These are phyloP conservation scores for Penicillium expansum DNA, from an alignment of 2,329 filamentous ascomycete genomes.

Conservation along the genomic window DNA sequence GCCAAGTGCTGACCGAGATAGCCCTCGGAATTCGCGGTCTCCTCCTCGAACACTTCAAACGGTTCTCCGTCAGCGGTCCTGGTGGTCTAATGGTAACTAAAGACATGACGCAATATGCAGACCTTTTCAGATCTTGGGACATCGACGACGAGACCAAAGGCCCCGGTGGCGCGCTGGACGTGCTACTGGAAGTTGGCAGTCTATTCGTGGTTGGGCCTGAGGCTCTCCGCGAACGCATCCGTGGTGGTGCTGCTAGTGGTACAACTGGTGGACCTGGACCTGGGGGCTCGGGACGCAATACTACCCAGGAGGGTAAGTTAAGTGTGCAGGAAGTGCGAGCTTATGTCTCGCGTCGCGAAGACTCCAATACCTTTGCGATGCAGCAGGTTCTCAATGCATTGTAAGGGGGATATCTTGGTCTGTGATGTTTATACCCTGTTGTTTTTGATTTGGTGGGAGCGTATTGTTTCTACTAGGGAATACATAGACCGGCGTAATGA, in stretches of 20 bases:
- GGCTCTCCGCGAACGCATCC: constrained; percentile 67
- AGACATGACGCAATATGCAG: constrained; percentile 90
- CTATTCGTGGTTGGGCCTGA: constrained; percentile 90
- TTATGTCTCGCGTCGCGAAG: constrained; percentile 82
- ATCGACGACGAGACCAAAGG: constrained; percentile 60
- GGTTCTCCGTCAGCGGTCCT: constrained; percentile 87
- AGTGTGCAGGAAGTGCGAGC: constrained; percentile 61
- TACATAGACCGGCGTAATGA: constrained; percentile 1
- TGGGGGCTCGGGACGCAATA: constrained; percentile 42
- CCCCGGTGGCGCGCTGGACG: constrained; percentile 64
- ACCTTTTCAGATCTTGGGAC: constrained; percentile 79
- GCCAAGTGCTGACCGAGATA: constrained; percentile 78
- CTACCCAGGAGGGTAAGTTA: constrained; percentile 51
- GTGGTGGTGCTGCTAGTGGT: constrained; percentile 54
- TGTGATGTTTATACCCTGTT: constrained; percentile 1
- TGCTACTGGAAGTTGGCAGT: constrained; percentile 89
- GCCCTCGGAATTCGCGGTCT: constrained; percentile 73
- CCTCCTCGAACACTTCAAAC: constrained; percentile 89
- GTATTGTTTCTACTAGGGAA: background rate
- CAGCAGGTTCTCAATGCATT: constrained; percentile 74
- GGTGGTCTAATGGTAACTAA: constrained; percentile 94
- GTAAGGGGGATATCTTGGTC: constrained; percentile 28
- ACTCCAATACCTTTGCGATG: constrained; percentile 75
- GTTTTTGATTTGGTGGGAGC: constrained; percentile 1
- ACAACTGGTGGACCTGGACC: constrained; percentile 45